Percentiles rank a stretch among this genome's conserved stretches.
phyloP scores from a whole-genome alignment of 768 basidiomycete genomes.

The Tricholoma terreum region DNA sequence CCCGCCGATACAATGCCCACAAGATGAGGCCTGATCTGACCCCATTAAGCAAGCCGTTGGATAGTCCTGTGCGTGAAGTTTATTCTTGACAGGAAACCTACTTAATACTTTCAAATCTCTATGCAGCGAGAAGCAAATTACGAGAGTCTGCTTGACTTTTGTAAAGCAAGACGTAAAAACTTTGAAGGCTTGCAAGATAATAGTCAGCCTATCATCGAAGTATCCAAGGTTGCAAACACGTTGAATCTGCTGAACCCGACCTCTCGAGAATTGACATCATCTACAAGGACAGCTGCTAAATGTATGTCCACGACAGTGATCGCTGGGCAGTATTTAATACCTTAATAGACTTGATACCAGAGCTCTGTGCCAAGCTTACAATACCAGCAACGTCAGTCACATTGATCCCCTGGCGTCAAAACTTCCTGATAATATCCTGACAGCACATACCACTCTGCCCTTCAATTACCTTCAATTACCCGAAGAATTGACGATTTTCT shows the following conservation, averaged over 20 bases:
- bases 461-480: constrained; percentile 73
- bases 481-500: constrained; percentile 71
- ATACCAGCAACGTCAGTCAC: constrained; percentile 64
- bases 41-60: constrained; percentile 67
- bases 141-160: constrained; percentile 62
- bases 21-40: constrained; percentile 62
- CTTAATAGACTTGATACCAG: constrained; percentile 74
- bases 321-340: not conserved
- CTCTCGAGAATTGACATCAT: constrained; percentile 35
- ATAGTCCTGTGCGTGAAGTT: constrained; percentile 52
- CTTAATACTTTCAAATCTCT: not conserved
- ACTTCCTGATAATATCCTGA: constrained; percentile 1
- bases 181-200: constrained; percentile 61
- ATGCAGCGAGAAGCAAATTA: constrained; percentile 60
- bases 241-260: constrained; percentile 61
- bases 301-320: constrained; percentile 37
- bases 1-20: constrained; percentile 60
- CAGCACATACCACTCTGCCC: constrained; percentile 65
- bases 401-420: constrained; percentile 1
- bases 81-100: not conserved
- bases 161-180: constrained; percentile 55
- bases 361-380: constrained; percentile 68
- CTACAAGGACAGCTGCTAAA: constrained; percentile 47
- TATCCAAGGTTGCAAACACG: constrained; percentile 46
- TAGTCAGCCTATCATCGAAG: constrained; percentile 72